Evolutionary conservation across 306 rosid species (phyloP).

Genomic region (Spatholobus suberectus): DNA sequence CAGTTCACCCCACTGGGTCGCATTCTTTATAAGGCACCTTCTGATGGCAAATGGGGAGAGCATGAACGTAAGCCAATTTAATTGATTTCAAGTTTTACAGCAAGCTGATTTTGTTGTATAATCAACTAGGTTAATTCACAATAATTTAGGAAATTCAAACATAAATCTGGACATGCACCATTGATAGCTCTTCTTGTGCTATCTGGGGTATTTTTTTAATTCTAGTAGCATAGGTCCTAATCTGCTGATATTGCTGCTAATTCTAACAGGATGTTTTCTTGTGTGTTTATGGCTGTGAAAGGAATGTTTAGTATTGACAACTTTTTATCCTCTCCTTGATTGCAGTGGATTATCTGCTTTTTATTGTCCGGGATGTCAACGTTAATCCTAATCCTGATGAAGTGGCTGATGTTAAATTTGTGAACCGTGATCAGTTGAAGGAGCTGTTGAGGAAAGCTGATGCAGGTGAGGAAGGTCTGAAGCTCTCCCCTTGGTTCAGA

Average conservation of each 20-base stretch:
- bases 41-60: constrained; percentile 99
- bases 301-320: constrained; percentile 31
- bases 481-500: constrained; percentile 99
- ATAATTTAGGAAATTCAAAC: constrained; percentile 8
- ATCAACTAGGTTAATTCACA: constrained; percentile 1
- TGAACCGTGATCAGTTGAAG: constrained; percentile 77
- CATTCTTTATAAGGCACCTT: constrained; percentile 95
- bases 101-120: neutral
- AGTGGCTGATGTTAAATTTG: constrained; percentile 83
- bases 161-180: neutral
- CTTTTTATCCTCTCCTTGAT: constrained; percentile 16
- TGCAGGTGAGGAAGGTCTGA: constrained; percentile 93
- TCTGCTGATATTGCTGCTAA: constrained; percentile 9
- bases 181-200: neutral
- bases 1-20: constrained; percentile 90
- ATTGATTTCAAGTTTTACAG: neutral
- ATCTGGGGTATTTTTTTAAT: neutral
- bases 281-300: neutral
- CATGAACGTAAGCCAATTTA: constrained; percentile 80
- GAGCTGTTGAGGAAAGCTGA: constrained; percentile 94
- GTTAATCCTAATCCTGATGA: constrained; percentile 91
- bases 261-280: neutral
- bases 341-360: constrained; percentile 96
- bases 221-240: neutral
- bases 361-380: constrained; percentile 80